These are phyloP conservation scores for Cymodocea nodosa DNA, from an alignment of 116 monocot genomes.

Conservation along the genomic window DNA sequence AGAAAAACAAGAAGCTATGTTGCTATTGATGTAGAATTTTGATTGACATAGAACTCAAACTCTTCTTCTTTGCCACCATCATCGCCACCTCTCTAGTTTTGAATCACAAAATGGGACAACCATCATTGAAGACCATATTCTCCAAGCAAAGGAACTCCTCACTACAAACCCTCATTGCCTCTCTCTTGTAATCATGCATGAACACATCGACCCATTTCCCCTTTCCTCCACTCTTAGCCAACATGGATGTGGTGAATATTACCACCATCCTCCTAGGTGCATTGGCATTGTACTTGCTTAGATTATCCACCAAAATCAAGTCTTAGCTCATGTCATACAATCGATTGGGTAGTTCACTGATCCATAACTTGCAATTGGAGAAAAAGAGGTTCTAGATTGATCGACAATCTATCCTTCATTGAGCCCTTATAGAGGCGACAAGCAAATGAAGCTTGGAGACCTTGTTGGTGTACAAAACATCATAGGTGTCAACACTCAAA, in stretches of 20 bases:
- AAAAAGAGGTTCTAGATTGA: conserved; percentile 61
- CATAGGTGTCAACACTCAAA: conserved; percentile 41
- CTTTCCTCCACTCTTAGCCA: conserved; percentile 31
- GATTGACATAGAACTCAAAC: conserved; percentile 18
- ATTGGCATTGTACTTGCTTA: conserved; percentile 25
- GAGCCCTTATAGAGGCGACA: conserved; percentile 13
- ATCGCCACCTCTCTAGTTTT: conserved; percentile 3
- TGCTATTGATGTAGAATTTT: neutral
- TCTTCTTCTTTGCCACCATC: neutral
- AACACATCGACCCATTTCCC: conserved; percentile 27
- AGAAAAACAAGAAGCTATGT: neutral
- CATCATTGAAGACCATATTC: conserved; percentile 22
- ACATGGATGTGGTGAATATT: conserved; percentile 53
- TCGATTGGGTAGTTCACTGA: conserved; percentile 65
- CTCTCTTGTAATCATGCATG: conserved; percentile 54
- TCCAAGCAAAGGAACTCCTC: conserved; percentile 50
- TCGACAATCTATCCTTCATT: conserved; percentile 24
- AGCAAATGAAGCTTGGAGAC: conserved; percentile 44
- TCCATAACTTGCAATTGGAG: conserved; percentile 53
- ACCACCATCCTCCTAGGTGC: conserved; percentile 47
- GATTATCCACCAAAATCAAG: conserved; percentile 72
- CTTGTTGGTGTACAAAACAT: conserved; percentile 46
- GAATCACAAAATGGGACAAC: conserved; percentile 45
- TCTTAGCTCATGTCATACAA: conserved; percentile 73
- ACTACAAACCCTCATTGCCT: conserved; percentile 34